Base-by-base conservation (phyloP, 306 rosid species). In the Lathyrus tuberosus region DNA sequence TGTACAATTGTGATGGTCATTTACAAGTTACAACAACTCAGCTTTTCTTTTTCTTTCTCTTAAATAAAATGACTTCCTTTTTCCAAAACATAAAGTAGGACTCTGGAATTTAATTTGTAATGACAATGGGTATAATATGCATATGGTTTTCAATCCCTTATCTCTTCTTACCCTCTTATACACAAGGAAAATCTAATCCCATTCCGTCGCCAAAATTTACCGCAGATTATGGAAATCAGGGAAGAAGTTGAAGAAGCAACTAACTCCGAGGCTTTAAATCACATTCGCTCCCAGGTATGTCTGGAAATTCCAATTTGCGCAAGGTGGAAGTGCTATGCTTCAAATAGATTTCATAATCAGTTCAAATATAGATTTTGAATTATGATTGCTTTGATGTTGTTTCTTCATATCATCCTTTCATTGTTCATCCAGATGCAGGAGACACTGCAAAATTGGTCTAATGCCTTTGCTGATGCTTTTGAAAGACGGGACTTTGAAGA, bases 221-320 rank as follows among this genome's bases (percentile, higher is more conserved):
- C 68, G 76, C 92, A 91, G 99, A 89, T 94, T 48, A 35, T 94
- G 91, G 99, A 94, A 87, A 86, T 91, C 83, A 82, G 97, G 85
- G 97, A 89, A 84, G 95, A 78, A 20, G 97, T 94, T 69, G 96
- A 89, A 82, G 99, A 94, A 68, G 95, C 99, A 58, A 65, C 74
- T 57, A 82, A 84, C 60, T 66, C 96, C 43, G 83, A 82, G 71
- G 83, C 81, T 47, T 82, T 94, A 76, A 79, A 83, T 76, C 69
- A 44, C 71, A 87, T 94, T 76, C 92, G 59, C 57, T 77, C 88
- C 18, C 81, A 83, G 99, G 99, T 91, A 79, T 58, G 44, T 44
- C 12, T 57, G 40, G 20, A 40, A 13, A 20, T 60, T 78, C 54
- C 26, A 70, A 69, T 72, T 58, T 53, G 30, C 77, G 30, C 78